Base-by-base conservation (phyloP, 768 basidiomycete species). In the Tephrocybe sp. region DNA sequence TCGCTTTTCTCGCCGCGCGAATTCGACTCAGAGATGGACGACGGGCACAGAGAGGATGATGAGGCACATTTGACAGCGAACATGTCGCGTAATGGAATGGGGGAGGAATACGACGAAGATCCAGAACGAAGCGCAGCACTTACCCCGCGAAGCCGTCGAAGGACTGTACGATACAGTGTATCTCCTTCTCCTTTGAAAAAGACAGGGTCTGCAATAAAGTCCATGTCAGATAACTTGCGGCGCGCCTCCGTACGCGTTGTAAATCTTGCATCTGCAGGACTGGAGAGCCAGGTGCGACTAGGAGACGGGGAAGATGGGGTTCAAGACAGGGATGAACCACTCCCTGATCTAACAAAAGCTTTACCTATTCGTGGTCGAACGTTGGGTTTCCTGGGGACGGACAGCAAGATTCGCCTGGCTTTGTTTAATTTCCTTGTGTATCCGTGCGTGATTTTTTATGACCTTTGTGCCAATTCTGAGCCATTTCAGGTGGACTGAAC, bases 181-280 rank as follows among this genome's bases (percentile, higher is more conserved):
- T 65, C 77, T 0, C 72, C 81, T 6, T 85, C 84, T 0, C 82
- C 87, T 1, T 62, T 88, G 20, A 80, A 79, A 53, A 81, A 74
- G 56, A 82, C 85, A 2, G 79, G 81, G 2, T 76, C 78, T 0
- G 82, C 78, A 9, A 68, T 89, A 42, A 80, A 77, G 58, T 70
- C 74, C 23, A 75, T 87, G 23, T 80, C 80, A 13, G 73, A 74
- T 50, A 80, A 72, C 49, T 54, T 90, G 5, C 75, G 79, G 11
- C 74, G 85, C 17, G 83, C 84, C 43, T 89, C 87, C 9, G 63
- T 86, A 52, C 83, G 92, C 13, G 89, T 94, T n/a, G 91, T 90
- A 39, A 92, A 91, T 62, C 65, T 94, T 49, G 81, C 80, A 7
- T 81, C 80, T 1, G 69, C 73, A 12, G 83, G 80, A 0, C 57